These are phyloP conservation scores for Diplogelasinospora grovesii DNA, from an alignment of 495 filamentous ascomycete genomes.

Conservation along the genomic window DNA sequence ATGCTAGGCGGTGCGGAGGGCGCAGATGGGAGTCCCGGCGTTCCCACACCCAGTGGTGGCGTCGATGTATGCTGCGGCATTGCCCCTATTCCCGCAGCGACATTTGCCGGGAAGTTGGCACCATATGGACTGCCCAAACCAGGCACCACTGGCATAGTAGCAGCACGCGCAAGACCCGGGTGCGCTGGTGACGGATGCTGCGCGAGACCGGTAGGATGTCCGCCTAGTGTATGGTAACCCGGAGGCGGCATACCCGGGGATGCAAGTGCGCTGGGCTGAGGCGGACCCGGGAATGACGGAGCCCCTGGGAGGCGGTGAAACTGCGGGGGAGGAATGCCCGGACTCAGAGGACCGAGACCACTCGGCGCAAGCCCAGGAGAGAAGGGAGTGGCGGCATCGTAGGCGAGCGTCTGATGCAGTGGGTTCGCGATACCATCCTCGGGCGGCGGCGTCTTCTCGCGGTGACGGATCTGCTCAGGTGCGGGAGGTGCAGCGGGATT, in stretches of 20 bases:
- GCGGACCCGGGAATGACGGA: slow-evolving; percentile 32
- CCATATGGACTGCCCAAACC: slow-evolving; percentile 32
- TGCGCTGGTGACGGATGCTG: slow-evolving; percentile 25
- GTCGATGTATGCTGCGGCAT: no score
- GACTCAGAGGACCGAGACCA: slow-evolving; percentile 27
- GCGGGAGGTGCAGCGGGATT: slow-evolving; percentile 86
- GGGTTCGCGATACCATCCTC: slow-evolving; percentile 68
- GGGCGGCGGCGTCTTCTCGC: slow-evolving; percentile 83
- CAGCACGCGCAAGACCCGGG: slow-evolving; percentile 33
- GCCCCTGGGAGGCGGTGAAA: slow-evolving; percentile 30
- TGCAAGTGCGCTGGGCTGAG: slow-evolving; percentile 26
- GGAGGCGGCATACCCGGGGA: slow-evolving; percentile 36
- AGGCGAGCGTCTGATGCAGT: slow-evolving; percentile 58
- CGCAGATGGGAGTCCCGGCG: slow-evolving; percentile 29
- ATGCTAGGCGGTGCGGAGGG: slow-evolving; percentile 16
- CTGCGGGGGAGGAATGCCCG: slow-evolving; percentile 28
- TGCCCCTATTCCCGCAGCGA: no score
- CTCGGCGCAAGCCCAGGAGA: slow-evolving; percentile 37
- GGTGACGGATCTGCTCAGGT: slow-evolving; percentile 72
- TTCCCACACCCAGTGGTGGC: background rate
- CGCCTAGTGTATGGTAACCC: slow-evolving; percentile 31
- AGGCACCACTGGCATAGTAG: slow-evolving; percentile 35
- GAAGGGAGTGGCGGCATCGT: slow-evolving; percentile 51
- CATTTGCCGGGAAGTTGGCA: slow-evolving; percentile 29
- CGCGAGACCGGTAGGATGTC: slow-evolving; percentile 28